Conservation (phyloP, 805 yeast species). For the Pichia eremophila region DNA sequence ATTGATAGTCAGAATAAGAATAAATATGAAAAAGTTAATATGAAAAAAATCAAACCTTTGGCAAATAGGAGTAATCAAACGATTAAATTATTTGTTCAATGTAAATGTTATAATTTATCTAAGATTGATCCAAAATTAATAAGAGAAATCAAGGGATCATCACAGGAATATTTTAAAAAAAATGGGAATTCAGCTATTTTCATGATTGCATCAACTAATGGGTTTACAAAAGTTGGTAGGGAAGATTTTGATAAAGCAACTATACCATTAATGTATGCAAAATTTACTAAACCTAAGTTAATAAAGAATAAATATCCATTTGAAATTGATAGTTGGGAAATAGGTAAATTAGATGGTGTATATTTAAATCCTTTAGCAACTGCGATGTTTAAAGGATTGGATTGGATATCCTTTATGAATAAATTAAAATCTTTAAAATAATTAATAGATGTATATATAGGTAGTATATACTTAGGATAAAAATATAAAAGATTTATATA, state of each 20-base stretch:
- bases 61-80: conserved; percentile 17
- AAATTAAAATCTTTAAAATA: neutral
- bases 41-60: conserved; percentile 20
- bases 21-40: conserved; percentile 17
- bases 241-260: conserved; percentile 34
- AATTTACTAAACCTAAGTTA: conserved; percentile 28
- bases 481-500: too few species aligned
- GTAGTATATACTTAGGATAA: too few species aligned
- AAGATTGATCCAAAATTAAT: conserved; percentile 38
- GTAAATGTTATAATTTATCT: conserved; percentile 37
- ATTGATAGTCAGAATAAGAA: neutral
- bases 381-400: conserved; percentile 27
- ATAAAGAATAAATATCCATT: conserved; percentile 17
- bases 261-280: conserved; percentile 37
- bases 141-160: conserved; percentile 47
- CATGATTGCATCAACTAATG: conserved; percentile 38
- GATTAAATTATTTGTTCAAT: conserved; percentile 41
- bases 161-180: conserved; percentile 16
- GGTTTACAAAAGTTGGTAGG: conserved; percentile 39
- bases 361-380: conserved; percentile 31
- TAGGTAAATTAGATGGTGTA: conserved; percentile 28
- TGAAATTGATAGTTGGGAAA: conserved; percentile 29
- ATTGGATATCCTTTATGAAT: conserved; percentile 22
- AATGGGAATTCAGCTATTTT: conserved; percentile 16
- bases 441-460: too few species aligned